Percentiles rank a stretch among this genome's conserved stretches.
Conservation (phyloP, 345 rosid genomes). For the Anastatica hierochuntica region DNA sequence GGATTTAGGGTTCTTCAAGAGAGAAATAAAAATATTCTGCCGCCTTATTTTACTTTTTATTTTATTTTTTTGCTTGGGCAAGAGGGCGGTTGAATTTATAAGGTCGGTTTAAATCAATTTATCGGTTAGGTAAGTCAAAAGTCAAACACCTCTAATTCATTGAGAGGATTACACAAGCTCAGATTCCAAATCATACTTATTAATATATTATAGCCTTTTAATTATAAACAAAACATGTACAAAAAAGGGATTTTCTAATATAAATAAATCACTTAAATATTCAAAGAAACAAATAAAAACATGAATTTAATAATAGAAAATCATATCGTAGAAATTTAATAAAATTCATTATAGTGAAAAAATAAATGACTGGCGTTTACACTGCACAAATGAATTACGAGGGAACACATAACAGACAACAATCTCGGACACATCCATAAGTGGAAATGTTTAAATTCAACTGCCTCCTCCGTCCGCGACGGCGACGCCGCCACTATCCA, state of each 20-base stretch:
- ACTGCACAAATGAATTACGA: conserved; percentile 31
- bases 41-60: too few relatives aligned
- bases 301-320: too few relatives aligned
- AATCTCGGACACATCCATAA: conserved; percentile 13
- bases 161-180: too few relatives aligned
- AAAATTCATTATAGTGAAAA: neutral
- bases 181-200: too few relatives aligned
- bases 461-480: conserved; percentile 34
- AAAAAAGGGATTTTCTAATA: neutral
- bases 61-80: conserved; percentile 9
- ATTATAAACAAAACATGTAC: neutral
- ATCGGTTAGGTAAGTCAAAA: conserved; percentile 15
- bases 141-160: too few relatives aligned
- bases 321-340: too few relatives aligned
- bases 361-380: conserved; percentile 25
- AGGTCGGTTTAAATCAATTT: conserved; percentile 4
- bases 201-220: too few relatives aligned
- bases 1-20: conserved; percentile 19
- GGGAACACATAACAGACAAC: conserved; percentile 4
- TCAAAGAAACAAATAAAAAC: conserved; percentile 1
- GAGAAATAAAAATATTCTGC: neutral
- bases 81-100: conserved; percentile 1
- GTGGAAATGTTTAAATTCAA: conserved; percentile 12
- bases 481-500: conserved; percentile 37
- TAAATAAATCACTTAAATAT: neutral